Percentiles rank a stretch among this genome's conserved stretches.
These are phyloP conservation scores for Betula pendula DNA, from an alignment of 306 rosid species.

Conservation along the genomic window DNA sequence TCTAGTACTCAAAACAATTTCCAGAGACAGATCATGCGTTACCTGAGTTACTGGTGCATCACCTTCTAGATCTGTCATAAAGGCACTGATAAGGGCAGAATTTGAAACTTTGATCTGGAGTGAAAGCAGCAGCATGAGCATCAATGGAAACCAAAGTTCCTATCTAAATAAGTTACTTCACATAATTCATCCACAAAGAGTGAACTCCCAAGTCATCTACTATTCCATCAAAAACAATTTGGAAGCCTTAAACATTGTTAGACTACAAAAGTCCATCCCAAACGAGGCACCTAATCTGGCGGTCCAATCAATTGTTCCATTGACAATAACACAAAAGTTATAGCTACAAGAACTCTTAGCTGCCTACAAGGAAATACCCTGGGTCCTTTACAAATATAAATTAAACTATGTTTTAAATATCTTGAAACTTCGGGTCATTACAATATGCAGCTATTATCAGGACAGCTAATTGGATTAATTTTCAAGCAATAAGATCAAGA, in stretches of 20 bases:
- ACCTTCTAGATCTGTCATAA: slow-evolving; percentile 91
- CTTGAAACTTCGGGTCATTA: not conserved
- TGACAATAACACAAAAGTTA: not conserved
- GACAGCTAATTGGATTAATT: not conserved
- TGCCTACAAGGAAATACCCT: not conserved
- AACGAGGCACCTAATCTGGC: not conserved
- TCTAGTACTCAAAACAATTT: slow-evolving; percentile 17
- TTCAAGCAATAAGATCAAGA: not conserved
- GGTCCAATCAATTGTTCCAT: not conserved
- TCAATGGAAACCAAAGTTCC: slow-evolving; percentile 24
- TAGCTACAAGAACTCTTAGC: not conserved
- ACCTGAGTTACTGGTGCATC: slow-evolving; percentile 91
- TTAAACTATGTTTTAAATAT: not conserved
- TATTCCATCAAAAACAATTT: not conserved
- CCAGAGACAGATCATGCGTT: slow-evolving; percentile 20
- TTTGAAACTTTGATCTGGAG: slow-evolving; percentile 91
- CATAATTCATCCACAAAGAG: not conserved
- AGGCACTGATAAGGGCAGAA: slow-evolving; percentile 95
- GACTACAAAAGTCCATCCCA: not conserved
- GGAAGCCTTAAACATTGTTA: not conserved
- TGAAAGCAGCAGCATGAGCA: slow-evolving; percentile 8
- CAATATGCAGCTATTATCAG: not conserved
- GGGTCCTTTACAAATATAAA: not conserved
- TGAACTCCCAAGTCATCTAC: slow-evolving; percentile 6
- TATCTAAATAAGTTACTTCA: slow-evolving; percentile 9